Conservation (phyloP, 441 rosid genomes). For the Adansonia grandidieri region DNA sequence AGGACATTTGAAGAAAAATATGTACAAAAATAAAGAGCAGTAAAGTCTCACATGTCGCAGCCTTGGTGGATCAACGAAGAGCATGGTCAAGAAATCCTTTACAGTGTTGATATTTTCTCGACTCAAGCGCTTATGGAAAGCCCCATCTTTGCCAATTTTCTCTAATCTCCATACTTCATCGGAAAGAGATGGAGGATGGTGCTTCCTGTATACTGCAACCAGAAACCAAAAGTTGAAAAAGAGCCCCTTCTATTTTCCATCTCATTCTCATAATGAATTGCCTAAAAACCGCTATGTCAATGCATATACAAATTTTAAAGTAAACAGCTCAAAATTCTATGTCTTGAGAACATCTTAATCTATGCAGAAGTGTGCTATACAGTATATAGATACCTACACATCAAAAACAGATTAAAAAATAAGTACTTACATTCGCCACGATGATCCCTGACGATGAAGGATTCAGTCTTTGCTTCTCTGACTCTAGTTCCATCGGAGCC, state of each 20-base stretch:
- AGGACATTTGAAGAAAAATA: neutral
- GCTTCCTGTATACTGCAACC: constrained; percentile 89
- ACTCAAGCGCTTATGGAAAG: constrained; percentile 83
- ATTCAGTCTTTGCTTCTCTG: constrained; percentile 77
- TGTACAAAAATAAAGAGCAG: constrained; percentile 14
- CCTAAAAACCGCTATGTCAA: constrained; percentile 8
- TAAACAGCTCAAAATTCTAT: neutral
- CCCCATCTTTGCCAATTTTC: constrained; percentile 98
- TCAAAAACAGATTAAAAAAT: constrained; percentile 1
- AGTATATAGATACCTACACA: neutral
- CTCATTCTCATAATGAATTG: constrained; percentile 5
- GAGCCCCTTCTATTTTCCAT: constrained; percentile 5
- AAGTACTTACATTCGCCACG: constrained; percentile 93
- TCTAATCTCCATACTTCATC: constrained; percentile 99
- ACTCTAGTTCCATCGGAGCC: constrained; percentile 58
- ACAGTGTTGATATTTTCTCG: constrained; percentile 70
- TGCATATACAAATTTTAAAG: neutral
- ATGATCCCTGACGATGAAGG: constrained; percentile 94
- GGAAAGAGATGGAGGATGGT: constrained; percentile 79
- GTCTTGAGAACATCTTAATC: neutral
- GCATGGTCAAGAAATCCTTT: constrained; percentile 75
- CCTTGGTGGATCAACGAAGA: constrained; percentile 64
- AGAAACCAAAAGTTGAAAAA: constrained; percentile 25
- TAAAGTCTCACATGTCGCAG: constrained; percentile 70
- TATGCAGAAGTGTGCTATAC: neutral